Evolutionary conservation across 2,329 filamentous ascomycete species (phyloP).

Genomic region (Fusarium azukiicola): DNA sequence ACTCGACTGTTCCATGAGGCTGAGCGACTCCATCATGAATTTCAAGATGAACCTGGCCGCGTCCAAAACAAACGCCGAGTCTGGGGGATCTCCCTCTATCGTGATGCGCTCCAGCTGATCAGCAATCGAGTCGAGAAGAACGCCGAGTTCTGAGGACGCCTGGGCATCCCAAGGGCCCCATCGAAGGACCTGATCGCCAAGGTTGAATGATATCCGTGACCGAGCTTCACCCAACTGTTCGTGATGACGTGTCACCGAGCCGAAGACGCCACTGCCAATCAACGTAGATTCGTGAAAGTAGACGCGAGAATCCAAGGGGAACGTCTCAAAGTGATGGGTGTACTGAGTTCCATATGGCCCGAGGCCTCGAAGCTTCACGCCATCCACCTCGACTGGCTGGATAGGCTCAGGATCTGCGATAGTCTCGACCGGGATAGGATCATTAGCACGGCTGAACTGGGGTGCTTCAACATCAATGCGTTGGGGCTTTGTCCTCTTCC

Average conservation of each 20-base stretch:
- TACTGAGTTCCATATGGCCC: constrained; percentile 81
- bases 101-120: constrained; percentile 65
- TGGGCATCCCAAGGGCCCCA: constrained; percentile 80
- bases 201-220: constrained; percentile 64
- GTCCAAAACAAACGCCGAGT: constrained; percentile 49
- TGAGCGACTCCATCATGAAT: constrained; percentile 70
- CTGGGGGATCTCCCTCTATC: constrained; percentile 3
- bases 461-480: constrained; percentile 73
- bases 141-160: constrained; percentile 80
- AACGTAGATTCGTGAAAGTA: constrained; percentile 81
- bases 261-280: constrained; percentile 75
- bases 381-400: constrained; percentile 40
- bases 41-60: constrained; percentile 70
- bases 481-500: constrained; percentile 69
- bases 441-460: constrained; percentile 74
- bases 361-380: constrained; percentile 70
- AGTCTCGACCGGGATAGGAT: constrained; percentile 65
- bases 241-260: constrained; percentile 60
- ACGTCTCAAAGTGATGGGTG: constrained; percentile 81
- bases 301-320: constrained; percentile 75
- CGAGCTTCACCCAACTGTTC: constrained; percentile 56
- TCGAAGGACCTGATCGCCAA: constrained; percentile 71
- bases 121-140: constrained; percentile 79
- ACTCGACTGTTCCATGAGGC: constrained; percentile 60
- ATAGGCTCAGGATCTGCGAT: constrained; percentile 27